Evolutionary conservation across 2,329 filamentous ascomycete species (phyloP), one percentile per base, ranked within the genome.

Genomic region (Zalaria obscura): DNA sequence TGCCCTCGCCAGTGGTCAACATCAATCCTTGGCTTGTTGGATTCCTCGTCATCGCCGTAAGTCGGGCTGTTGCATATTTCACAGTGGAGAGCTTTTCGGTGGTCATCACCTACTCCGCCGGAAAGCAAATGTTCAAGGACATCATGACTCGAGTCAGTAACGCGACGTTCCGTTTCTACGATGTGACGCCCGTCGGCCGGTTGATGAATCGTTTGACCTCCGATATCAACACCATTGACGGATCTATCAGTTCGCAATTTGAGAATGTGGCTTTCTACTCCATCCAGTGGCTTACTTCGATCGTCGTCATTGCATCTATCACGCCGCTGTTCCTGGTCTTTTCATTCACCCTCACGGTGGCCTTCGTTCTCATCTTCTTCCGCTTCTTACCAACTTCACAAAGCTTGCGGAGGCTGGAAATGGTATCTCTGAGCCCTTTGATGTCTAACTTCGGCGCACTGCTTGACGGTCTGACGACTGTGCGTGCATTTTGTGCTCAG

Each of bases 371-470:
- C 49, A 78, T 86, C 44, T 94, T 93, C 60, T 60, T 76, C 41
- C 71, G 72, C 7, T 94, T 93, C 57, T 65, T 93, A 4, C 86
- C 87, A 0, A 79, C 83, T 0, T 93, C 86, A 0, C 86, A 93
- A 52, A 86, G 78, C 44, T 69, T 94, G 4, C 76, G 87, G 3
- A 75, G 87, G 5, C 72, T 94, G 9, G 87, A 94, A 36, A 93
- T 89, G 81, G 80, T 88, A 0, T 93, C 86, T 1, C 67, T 94
- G 0, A 89, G 80, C 6, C 88, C 88, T 1, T 68, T 95, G 18
- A 86, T 95, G 65, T 87, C 87, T 32, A 94, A 95, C 56, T 94
- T 95, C 48, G 87, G 87, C 25, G 84, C 87, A 25, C 72, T 94
- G 35, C 70, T 93, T 2, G 83, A 93, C 45, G 88, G 88, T 0